Conservation (phyloP, 208 protist genomes). For the Crithidia fasciculata region DNA sequence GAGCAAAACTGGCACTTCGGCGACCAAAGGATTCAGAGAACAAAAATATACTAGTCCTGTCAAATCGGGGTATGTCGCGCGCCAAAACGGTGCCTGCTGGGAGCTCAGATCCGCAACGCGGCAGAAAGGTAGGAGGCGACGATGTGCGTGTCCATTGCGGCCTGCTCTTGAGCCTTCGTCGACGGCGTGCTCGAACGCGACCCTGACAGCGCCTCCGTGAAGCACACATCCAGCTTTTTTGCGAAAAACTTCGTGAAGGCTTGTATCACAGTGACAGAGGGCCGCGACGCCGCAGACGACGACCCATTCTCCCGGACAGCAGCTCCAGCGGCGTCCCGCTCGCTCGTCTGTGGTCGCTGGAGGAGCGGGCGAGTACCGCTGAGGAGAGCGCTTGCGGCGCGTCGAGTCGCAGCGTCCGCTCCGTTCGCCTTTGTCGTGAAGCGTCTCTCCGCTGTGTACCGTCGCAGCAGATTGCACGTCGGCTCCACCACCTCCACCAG, state of each 20-base stretch:
- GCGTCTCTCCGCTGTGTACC: constrained; percentile 7
- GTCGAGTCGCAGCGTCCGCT: background rate
- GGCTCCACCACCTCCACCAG: constrained; percentile 46
- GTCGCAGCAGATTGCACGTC: constrained; percentile 43
- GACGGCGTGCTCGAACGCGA: background rate
- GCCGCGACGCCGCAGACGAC: background rate
- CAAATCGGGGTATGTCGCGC: too few species aligned
- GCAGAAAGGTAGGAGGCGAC: constrained; percentile 12
- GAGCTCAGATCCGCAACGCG: background rate
- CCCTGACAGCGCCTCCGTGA: constrained; percentile 2
- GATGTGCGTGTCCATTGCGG: constrained; percentile 16
- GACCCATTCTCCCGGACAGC: background rate
- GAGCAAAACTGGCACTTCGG: background rate
- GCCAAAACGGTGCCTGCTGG: too few species aligned
- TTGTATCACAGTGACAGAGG: background rate
- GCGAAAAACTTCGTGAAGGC: constrained; percentile 11
- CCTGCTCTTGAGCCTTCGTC: constrained; percentile 19
- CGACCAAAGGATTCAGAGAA: too few species aligned
- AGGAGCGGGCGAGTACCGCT: too few species aligned
- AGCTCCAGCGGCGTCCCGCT: background rate
- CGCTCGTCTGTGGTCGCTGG: too few species aligned
- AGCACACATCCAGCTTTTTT: constrained; percentile 9
- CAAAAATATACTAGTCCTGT: too few species aligned
- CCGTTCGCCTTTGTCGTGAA: background rate
- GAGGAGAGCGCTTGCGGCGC: too few species aligned